Conservation (phyloP, 352 stramenopile genomes). For the Pythium utonaiense region DNA sequence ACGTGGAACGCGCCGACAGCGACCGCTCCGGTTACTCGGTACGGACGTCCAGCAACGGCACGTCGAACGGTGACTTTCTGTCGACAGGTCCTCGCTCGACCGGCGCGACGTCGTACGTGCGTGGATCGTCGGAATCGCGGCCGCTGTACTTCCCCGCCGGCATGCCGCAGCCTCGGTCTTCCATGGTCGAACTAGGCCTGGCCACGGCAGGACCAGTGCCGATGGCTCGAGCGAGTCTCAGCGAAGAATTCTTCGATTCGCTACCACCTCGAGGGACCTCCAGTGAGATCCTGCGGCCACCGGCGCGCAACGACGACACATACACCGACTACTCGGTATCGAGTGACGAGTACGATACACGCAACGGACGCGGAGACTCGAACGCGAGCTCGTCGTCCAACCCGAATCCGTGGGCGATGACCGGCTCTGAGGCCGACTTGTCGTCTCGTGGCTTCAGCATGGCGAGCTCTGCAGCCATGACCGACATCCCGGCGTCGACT, state of each 20-base stretch:
- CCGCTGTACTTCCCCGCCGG: constrained; percentile 7
- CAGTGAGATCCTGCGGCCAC: constrained; percentile 1
- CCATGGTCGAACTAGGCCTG: constrained; percentile 6
- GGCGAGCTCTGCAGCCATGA: not conserved
- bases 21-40: not conserved
- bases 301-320: not conserved
- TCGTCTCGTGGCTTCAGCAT: constrained; percentile 5
- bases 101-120: constrained; percentile 3
- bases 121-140: not conserved
- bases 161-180: constrained; percentile 6
- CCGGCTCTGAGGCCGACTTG: not conserved
- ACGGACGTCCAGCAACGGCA: not conserved
- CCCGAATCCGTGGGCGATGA: constrained; percentile 12
- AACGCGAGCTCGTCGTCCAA: constrained; percentile 16
- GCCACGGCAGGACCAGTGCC: not conserved
- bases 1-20: constrained; percentile 19
- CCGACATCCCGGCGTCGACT: too few relatives aligned
- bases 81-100: not conserved
- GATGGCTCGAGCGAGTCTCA: not conserved
- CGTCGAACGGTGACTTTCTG: not conserved
- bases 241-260: not conserved
- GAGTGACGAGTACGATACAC: not conserved
- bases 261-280: not conserved
- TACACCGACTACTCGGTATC: constrained; percentile 15
- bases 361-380: constrained; percentile 4